These are phyloP conservation scores for Malus sylvestris DNA, from an alignment of 306 rosid species.

Conservation along the genomic window DNA sequence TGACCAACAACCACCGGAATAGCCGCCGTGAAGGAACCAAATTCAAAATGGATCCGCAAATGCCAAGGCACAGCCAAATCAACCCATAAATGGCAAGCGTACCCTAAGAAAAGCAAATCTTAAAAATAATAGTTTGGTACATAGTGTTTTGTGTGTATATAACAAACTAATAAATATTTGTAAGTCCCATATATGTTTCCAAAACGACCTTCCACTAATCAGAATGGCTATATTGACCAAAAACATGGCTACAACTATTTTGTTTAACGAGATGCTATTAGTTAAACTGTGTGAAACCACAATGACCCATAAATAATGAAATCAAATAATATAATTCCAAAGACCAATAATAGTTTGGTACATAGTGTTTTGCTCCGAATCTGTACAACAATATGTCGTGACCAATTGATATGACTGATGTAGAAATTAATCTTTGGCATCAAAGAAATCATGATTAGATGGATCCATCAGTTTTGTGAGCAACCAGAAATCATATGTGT, in stretches of 20 bases:
- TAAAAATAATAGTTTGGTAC: too few relatives aligned
- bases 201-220: background rate
- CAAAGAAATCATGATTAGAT: conserved; percentile 13
- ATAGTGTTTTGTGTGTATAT: background rate
- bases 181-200: background rate
- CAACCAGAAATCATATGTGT: background rate
- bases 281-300: background rate
- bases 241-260: background rate
- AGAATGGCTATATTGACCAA: too few relatives aligned
- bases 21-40: too few relatives aligned
- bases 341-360: background rate
- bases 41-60: too few relatives aligned
- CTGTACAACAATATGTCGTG: background rate
- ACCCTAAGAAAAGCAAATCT: too few relatives aligned
- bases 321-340: background rate
- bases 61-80: too few relatives aligned
- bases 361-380: background rate
- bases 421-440: background rate
- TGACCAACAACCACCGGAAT: too few relatives aligned
- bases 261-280: background rate
- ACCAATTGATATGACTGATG: conserved; percentile 8
- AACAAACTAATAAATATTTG: background rate
- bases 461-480: background rate
- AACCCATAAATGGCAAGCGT: too few relatives aligned
- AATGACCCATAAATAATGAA: background rate